Evolutionary conservation across 495 filamentous ascomycete genomes (phyloP), one percentile per base, ranked within the genome.

Genomic region (Neurospora sp.): DNA sequence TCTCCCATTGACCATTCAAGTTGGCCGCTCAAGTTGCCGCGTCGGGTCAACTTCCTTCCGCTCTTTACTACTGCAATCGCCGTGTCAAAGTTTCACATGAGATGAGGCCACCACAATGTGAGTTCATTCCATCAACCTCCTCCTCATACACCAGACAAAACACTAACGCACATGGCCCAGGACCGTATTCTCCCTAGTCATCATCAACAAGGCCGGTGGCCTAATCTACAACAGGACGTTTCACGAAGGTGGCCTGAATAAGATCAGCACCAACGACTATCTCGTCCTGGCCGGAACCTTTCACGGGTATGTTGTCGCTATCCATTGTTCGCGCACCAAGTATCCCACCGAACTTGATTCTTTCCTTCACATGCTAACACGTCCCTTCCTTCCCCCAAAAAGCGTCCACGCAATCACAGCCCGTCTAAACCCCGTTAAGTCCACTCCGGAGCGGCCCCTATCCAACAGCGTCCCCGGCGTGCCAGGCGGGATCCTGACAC

Each of bases 231-330:
- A 97, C 83, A 92, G 93, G 70, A 92, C 94, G 76, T 98, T 98
- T 84, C 89, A 93, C 77, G 88, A 89, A 68, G 87, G 89, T 37
- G 89, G 90, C 44, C 85, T 98, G 74, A 91, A 90, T 82, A 94
- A 95, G 79, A 88, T 98, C 76, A 92, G 88, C 69, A 93, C 92
- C 70, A 99, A 99, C 78, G 96, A 98, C 84, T 93, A 93, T 79
- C 91, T 99, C 4, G 94, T 98, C 71, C 91, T 99, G n/a, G 96
- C 96, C 1, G 96, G 96, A 39, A 98, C 96, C 53, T 99, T 99
- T 82, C 96, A 99, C 81, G 96, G 96, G 90, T 92, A 83, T 76
- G 80, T 75, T 75, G 35, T 35, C 20, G 7, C 35, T 37, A 37
- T 37, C 35, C 35, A 37, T 37, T 37, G 35, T 37, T 37, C 35